Evolutionary conservation across 1,139 yeast genomes (phyloP).

Genomic region (Pichia sp.): DNA sequence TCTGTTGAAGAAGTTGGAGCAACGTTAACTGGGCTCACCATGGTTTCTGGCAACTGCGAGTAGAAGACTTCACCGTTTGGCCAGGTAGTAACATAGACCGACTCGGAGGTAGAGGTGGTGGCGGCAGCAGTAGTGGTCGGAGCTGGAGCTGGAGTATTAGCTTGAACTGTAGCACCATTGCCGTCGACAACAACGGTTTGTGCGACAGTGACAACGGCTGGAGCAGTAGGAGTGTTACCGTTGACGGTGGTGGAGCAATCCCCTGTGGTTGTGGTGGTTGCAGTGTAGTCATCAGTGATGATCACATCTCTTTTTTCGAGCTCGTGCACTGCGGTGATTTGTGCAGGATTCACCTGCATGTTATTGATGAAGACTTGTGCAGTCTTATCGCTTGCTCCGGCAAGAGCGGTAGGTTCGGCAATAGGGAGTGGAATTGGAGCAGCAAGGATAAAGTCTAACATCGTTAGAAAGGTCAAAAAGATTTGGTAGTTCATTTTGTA

Average conservation of each 20-base stretch:
- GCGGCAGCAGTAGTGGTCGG: slow-evolving; percentile 3
- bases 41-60: slow-evolving; percentile 33
- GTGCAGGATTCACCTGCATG: slow-evolving; percentile 34
- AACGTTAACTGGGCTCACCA: slow-evolving; percentile 15
- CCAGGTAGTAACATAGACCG: slow-evolving; percentile 17
- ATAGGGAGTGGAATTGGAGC: slow-evolving; percentile 21
- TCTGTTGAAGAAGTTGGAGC: slow-evolving; percentile 22
- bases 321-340: slow-evolving; percentile 30
- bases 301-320: slow-evolving; percentile 30
- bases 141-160: background rate
- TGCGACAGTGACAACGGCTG: slow-evolving; percentile 8
- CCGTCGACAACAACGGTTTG: slow-evolving; percentile 9
- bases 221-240: slow-evolving; percentile 9
- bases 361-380: slow-evolving; percentile 60
- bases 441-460: slow-evolving; percentile 14
- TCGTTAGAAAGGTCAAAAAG: slow-evolving; percentile 10
- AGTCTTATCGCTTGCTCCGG: slow-evolving; percentile 43
- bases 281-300: slow-evolving; percentile 12
- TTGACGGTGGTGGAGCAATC: slow-evolving; percentile 8
- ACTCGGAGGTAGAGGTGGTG: background rate
- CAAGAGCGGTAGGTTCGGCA: slow-evolving; percentile 37
- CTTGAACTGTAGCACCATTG: background rate
- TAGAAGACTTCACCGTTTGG: slow-evolving; percentile 21
- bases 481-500: slow-evolving; percentile 14
- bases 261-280: slow-evolving; percentile 16